phyloP scores from a whole-genome alignment of 1,284 basidiomycete species.

The Apiotrichum sp. region DNA sequence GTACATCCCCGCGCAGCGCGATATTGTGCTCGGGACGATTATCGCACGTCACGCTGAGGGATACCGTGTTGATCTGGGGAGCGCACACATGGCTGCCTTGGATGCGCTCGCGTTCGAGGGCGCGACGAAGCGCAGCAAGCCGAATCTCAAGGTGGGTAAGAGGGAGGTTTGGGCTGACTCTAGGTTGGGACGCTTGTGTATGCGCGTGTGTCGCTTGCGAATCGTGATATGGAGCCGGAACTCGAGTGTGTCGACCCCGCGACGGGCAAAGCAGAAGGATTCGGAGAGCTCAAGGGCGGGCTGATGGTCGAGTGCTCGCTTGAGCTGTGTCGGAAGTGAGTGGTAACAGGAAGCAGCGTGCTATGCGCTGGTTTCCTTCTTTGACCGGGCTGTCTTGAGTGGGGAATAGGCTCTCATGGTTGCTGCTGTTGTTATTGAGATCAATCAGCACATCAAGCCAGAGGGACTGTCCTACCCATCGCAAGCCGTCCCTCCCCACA shows the following conservation, averaged over 20 bases:
- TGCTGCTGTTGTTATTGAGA: no score
- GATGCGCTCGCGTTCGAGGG: slow-evolving; percentile 53
- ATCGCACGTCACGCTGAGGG: slow-evolving; percentile 50
- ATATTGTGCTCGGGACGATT: slow-evolving; percentile 51
- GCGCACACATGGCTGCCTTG: slow-evolving; percentile 47
- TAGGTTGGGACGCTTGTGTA: slow-evolving; percentile 52
- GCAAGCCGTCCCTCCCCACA: no score
- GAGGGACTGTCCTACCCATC: no score
- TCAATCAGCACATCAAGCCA: no score
- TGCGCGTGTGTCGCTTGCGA: slow-evolving; percentile 49
- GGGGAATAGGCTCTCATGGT: no score
- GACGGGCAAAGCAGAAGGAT: slow-evolving; percentile 50
- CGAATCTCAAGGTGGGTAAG: slow-evolving; percentile 48
- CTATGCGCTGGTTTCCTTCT: no score
- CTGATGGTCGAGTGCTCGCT: slow-evolving; percentile 41
- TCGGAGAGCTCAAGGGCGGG: slow-evolving; percentile 50
- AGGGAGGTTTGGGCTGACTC: background rate
- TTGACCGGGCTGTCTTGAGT: no score
- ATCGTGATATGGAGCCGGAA: slow-evolving; percentile 51
- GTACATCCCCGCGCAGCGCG: slow-evolving; percentile 49
- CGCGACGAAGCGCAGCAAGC: slow-evolving; percentile 52
- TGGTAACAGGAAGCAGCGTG: slow-evolving; percentile 6
- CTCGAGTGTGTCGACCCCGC: slow-evolving; percentile 51
- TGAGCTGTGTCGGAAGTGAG: slow-evolving; percentile 42
- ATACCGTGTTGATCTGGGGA: slow-evolving; percentile 51